Percentiles rank a stretch among this genome's conserved stretches.
These are phyloP conservation scores for Thelephora terrestris DNA, from an alignment of 1,284 basidiomycete genomes.

Conservation along the genomic window DNA sequence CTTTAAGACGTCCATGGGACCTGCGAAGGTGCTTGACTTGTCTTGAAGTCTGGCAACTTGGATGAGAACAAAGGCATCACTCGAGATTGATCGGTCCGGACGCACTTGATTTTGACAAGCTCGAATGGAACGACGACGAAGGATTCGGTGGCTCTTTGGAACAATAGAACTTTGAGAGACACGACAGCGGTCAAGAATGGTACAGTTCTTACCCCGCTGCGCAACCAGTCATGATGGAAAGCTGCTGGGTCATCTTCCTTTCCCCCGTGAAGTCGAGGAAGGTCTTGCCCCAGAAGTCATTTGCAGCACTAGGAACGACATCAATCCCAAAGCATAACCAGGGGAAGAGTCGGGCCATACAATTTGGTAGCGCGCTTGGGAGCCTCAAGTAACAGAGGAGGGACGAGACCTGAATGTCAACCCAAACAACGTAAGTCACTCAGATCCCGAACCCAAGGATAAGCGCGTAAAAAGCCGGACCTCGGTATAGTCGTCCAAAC, in stretches of 20 bases:
- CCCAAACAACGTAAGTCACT: neutral
- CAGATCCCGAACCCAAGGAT: neutral
- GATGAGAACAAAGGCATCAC: neutral
- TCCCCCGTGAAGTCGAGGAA: conserved; percentile 55
- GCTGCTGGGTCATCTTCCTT: conserved; percentile 76
- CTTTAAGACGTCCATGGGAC: conserved; percentile 85
- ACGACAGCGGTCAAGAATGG: neutral
- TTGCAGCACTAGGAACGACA: conserved; percentile 50
- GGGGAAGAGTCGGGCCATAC: conserved; percentile 31
- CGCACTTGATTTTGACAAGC: conserved; percentile 87
- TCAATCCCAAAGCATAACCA: neutral
- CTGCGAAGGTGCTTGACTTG: conserved; percentile 79
- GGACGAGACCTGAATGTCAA: conserved; percentile 59
- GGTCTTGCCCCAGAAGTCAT: conserved; percentile 91
- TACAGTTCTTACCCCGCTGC: conserved; percentile 43
- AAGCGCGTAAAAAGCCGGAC: conserved; percentile 21
- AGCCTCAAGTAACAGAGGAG: conserved; percentile 91
- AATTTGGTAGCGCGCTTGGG: conserved; percentile 99
- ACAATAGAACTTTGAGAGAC: neutral
- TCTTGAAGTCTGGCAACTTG: conserved; percentile 66
- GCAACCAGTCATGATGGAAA: conserved; percentile 88
- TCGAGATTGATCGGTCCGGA: neutral
- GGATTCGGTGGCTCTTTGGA: conserved; percentile 76
- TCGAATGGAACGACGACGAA: conserved; percentile 93
- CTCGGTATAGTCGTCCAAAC: conserved; percentile 80